Conservation (phyloP, 495 filamentous ascomycete species). For the Diplogelasinospora grovesii region DNA sequence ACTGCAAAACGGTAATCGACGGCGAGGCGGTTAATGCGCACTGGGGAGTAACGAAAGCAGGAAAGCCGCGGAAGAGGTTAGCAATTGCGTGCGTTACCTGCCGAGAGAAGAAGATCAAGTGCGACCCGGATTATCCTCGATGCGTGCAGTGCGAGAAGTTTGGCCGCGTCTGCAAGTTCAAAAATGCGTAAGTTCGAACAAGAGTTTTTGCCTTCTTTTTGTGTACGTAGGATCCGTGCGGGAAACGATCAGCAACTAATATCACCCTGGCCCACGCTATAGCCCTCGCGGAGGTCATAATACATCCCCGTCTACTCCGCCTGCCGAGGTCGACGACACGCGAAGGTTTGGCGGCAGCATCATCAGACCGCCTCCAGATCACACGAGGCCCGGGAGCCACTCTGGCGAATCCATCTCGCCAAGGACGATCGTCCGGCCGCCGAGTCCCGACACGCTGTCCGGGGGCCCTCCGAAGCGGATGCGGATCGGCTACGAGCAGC, state of each 20-base stretch:
- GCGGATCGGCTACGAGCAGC: conserved; percentile 35
- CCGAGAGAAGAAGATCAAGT: conserved; percentile 95
- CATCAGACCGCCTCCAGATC: conserved; percentile 22
- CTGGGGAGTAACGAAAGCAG: conserved; percentile 90
- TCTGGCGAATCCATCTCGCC: conserved; percentile 41
- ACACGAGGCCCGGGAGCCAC: conserved; percentile 31
- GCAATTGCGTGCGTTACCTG: conserved; percentile 87
- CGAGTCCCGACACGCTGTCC: conserved; percentile 22
- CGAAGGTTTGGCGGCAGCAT: conserved; percentile 27
- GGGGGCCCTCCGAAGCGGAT: conserved; percentile 34
- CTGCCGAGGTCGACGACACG: conserved; percentile 41
- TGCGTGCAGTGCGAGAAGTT: conserved; percentile 91
- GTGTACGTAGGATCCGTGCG: neutral
- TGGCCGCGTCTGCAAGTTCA: conserved; percentile 74
- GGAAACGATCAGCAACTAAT: conserved; percentile 9
- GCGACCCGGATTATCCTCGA: conserved; percentile 76
- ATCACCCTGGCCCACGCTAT: conserved; percentile 4
- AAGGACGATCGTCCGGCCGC: conserved; percentile 23
- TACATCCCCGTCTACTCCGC: conserved; percentile 43
- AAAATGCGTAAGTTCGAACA: conserved; percentile 66
- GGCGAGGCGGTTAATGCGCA: conserved; percentile 82
- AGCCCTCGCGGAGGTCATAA: conserved; percentile 52
- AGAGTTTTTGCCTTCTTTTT: neutral
- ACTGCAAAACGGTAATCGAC: conserved; percentile 77
- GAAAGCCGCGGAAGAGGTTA: conserved; percentile 81